A percentile compares a stretch with the other conserved stretches of the same genome.
These are phyloP conservation scores for Botrytis aclada DNA, from an alignment of 2,329 filamentous ascomycete genomes.

Conservation along the genomic window DNA sequence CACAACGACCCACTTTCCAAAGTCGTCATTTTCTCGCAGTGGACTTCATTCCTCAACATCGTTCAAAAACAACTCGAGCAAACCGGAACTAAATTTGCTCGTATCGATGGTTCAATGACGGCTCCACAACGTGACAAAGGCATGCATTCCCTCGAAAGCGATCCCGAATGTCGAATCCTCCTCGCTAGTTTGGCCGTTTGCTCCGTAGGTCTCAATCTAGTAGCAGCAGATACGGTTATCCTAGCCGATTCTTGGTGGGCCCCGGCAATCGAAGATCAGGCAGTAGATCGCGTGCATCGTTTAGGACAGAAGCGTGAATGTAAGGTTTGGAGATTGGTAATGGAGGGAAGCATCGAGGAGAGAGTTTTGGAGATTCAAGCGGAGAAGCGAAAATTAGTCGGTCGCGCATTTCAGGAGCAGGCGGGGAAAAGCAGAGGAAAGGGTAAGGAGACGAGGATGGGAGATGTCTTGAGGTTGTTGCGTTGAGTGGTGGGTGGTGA, in stretches of 20 bases:
- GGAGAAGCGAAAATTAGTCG: conserved; percentile 75
- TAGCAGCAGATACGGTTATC: conserved; percentile 81
- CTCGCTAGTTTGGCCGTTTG: conserved; percentile 80
- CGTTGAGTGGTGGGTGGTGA: not conserved
- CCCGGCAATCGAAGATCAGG: conserved; percentile 88
- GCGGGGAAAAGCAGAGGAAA: conserved; percentile 48
- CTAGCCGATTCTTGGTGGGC: conserved; percentile 89
- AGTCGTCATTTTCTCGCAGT: conserved; percentile 72
- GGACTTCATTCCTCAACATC: conserved; percentile 71
- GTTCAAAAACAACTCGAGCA: conserved; percentile 65
- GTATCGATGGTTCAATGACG: conserved; percentile 79
- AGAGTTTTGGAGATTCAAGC: conserved; percentile 74
- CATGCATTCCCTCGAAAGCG: conserved; percentile 63
- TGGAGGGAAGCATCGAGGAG: conserved; percentile 79
- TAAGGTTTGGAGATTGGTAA: conserved; percentile 76
- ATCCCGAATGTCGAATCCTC: conserved; percentile 68
- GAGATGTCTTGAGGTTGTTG: conserved; percentile 49
- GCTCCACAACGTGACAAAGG: conserved; percentile 67
- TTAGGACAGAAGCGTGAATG: conserved; percentile 78
- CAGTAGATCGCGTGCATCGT: conserved; percentile 82
- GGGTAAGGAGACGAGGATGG: conserved; percentile 54
- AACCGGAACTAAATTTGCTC: conserved; percentile 60
- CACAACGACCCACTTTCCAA: conserved; percentile 63
- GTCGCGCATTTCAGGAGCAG: conserved; percentile 76
- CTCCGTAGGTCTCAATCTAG: conserved; percentile 81